phyloP scores from a whole-genome alignment of 1,284 basidiomycete genomes.

The Ustilago trichophora region DNA sequence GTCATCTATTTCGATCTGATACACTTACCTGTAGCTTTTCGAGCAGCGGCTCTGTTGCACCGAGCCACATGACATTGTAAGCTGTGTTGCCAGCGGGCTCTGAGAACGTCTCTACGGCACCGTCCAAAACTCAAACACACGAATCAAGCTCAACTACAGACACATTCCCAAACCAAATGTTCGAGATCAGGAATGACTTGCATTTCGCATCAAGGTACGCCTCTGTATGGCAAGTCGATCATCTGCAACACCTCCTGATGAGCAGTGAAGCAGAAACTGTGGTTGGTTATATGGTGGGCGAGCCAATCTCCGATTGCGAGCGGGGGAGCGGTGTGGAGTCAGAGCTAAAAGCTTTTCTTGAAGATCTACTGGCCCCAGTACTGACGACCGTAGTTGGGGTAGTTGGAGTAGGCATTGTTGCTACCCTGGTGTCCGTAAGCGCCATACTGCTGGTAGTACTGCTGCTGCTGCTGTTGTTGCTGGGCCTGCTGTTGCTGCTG shows the following conservation, averaged over 20 bases:
- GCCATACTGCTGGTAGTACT: slow-evolving; percentile 63
- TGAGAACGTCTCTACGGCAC: too few species aligned
- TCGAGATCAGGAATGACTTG: slow-evolving; percentile 3
- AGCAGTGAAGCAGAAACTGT: neutral
- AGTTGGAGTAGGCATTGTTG: slow-evolving; percentile 57
- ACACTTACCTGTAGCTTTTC: too few species aligned
- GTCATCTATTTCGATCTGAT: too few species aligned
- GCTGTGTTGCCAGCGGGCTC: too few species aligned
- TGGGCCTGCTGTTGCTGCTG: slow-evolving; percentile 50
- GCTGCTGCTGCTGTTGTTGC: slow-evolving; percentile 40
- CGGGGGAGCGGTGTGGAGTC: neutral
- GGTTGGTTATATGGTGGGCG: neutral
- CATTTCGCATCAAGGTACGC: slow-evolving; percentile 4
- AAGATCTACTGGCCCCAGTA: slow-evolving; percentile 59
- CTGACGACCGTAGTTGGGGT: slow-evolving; percentile 56
- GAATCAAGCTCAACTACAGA: too few species aligned
- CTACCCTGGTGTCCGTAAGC: slow-evolving; percentile 60
- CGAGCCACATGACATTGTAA: too few species aligned
- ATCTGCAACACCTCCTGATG: neutral
- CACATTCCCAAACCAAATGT: too few species aligned
- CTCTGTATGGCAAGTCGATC: slow-evolving; percentile 1
- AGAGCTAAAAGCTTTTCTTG: slow-evolving; percentile 1
- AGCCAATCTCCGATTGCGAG: slow-evolving; percentile 3
- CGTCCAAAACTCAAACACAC: too few species aligned
- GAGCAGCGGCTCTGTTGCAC: too few species aligned